Percentiles rank a stretch among this genome's conserved stretches.
These are phyloP conservation scores for Tylopilus subfusipes DNA, from an alignment of 768 basidiomycete genomes.

Conservation along the genomic window DNA sequence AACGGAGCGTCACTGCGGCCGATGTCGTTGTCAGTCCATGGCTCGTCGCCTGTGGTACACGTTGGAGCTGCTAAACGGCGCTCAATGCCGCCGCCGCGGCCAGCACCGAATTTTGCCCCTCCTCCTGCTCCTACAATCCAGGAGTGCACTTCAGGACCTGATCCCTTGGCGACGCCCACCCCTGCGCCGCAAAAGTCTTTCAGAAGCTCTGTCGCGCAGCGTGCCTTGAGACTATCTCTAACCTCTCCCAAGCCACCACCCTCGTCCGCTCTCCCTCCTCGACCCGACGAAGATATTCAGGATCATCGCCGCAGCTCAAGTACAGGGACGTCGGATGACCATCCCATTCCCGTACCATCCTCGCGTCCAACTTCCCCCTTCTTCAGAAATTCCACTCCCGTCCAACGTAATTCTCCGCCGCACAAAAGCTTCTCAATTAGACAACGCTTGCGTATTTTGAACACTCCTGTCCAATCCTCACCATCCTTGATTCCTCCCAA, in stretches of 20 bases:
- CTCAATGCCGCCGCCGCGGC: constrained; percentile 72
- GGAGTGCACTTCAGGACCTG: constrained; percentile 5
- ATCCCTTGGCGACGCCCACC: constrained; percentile 1
- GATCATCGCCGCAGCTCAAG: constrained; percentile 36
- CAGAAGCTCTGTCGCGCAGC: constrained; percentile 56
- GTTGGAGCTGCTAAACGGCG: constrained; percentile 42
- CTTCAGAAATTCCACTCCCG: constrained; percentile 32
- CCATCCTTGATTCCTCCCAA: constrained; percentile 24
- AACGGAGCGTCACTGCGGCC: constrained; percentile 12
- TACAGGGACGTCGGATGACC: constrained; percentile 26
- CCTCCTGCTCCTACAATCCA: constrained; percentile 56
- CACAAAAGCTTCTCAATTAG: constrained; percentile 43
- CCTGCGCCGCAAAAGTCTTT: constrained; percentile 35
- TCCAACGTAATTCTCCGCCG: constrained; percentile 25
- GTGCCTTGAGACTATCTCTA: constrained; percentile 55
- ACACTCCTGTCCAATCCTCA: constrained; percentile 37
- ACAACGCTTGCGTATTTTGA: constrained; percentile 65
- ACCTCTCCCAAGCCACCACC: constrained; percentile 66
- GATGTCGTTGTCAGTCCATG: constrained; percentile 20
- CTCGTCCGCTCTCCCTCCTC: constrained; percentile 55
- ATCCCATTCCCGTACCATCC: constrained; percentile 47
- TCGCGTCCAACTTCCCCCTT: constrained; percentile 34
- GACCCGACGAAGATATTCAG: constrained; percentile 54
- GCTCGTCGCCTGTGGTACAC: constrained; percentile 11
- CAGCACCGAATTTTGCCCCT: constrained; percentile 65